phyloP scores from a whole-genome alignment of 768 basidiomycete species.

The Astraeus odoratus region DNA sequence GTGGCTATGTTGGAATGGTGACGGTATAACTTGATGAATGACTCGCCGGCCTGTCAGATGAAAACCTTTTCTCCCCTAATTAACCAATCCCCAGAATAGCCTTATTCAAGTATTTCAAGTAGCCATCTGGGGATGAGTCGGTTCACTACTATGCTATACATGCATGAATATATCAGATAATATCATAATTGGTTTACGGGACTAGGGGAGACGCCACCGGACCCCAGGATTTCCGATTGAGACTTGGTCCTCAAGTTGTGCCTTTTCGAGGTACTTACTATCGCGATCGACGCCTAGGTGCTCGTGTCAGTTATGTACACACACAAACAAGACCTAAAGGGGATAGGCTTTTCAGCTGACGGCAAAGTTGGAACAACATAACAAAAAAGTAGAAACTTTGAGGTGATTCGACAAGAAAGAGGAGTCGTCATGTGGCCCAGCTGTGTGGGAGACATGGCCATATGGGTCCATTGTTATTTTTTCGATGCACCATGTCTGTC shows the following conservation, averaged over 20 bases:
- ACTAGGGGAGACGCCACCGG: conserved; percentile 6
- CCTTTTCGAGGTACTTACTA: conserved; percentile 19
- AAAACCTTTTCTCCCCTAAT: background rate
- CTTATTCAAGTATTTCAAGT: background rate
- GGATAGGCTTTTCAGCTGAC: conserved; percentile 48
- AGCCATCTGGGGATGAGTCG: background rate
- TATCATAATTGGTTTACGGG: too few relatives aligned
- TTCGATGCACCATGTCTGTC: conserved; percentile 21
- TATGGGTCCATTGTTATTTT: conserved; percentile 22
- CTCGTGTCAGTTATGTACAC: conserved; percentile 8
- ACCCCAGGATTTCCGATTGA: conserved; percentile 3
- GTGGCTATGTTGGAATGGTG: background rate
- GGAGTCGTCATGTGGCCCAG: conserved; percentile 15
- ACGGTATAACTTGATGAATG: background rate
- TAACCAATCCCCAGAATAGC: background rate
- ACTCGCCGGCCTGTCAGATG: background rate
- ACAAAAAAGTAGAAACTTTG: conserved; percentile 8
- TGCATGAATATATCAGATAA: too few relatives aligned
- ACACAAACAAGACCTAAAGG: conserved; percentile 38
- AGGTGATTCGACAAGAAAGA: conserved; percentile 7
- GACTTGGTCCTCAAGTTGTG: conserved; percentile 8
- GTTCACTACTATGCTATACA: conserved; percentile 6
- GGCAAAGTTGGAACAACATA: conserved; percentile 9
- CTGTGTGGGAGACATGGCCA: conserved; percentile 20
- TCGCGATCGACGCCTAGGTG: conserved; percentile 25